phyloP scores from a whole-genome alignment of 1,139 yeast genomes.

The Suhomyces coccinellae region DNA sequence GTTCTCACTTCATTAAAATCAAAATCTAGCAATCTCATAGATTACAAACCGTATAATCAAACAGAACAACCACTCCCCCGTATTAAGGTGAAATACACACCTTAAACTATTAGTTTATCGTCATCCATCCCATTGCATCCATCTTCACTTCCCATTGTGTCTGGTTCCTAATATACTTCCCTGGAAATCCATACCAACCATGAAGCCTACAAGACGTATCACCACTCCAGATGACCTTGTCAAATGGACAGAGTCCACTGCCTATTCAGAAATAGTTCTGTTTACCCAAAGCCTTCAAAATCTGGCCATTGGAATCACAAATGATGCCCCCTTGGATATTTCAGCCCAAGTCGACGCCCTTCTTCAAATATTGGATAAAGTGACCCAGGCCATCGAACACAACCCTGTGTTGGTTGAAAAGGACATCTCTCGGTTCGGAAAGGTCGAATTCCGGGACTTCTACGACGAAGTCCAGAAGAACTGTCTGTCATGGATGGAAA shows the following conservation, averaged over 20 bases:
- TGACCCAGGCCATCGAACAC: constrained; percentile 44
- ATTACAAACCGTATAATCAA: no score
- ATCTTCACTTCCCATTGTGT: neutral
- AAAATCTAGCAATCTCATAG: no score
- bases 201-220: constrained; percentile 54
- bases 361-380: constrained; percentile 42
- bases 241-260: constrained; percentile 56
- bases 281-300: constrained; percentile 63
- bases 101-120: no score
- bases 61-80: no score
- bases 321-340: constrained; percentile 40
- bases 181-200: neutral
- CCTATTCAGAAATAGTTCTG: constrained; percentile 50
- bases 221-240: constrained; percentile 61
- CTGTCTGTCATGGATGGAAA: constrained; percentile 27
- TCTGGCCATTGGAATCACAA: constrained; percentile 67
- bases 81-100: no score
- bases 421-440: constrained; percentile 83
- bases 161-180: no score
- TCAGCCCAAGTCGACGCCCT: constrained; percentile 30
- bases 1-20: neutral
- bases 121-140: no score
- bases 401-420: constrained; percentile 73
- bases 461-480: constrained; percentile 60
- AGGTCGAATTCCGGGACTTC: constrained; percentile 81